Percentiles rank a stretch among this genome's conserved stretches.
Conservation (phyloP, 352 stramenopile species). For the Pythium biforme region DNA sequence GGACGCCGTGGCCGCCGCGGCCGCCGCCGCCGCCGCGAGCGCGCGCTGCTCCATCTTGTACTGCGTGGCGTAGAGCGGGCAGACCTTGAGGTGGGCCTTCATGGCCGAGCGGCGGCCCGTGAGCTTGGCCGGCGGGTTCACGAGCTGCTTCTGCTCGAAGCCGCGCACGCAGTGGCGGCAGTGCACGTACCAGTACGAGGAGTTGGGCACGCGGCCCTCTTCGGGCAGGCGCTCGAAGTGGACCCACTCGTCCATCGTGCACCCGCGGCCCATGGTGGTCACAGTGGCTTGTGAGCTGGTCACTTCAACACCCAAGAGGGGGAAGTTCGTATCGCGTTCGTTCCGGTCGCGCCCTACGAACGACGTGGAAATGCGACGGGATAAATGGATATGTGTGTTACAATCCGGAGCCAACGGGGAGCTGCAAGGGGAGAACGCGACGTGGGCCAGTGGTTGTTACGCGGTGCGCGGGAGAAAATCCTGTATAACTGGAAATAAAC, state of each 20-base stretch:
- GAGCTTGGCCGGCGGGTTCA: conserved; percentile 50
- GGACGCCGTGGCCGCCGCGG: conserved; percentile 17
- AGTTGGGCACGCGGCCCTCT: conserved; percentile 70
- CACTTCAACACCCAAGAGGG: conserved; percentile 13
- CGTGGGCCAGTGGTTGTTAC: conserved; percentile 21
- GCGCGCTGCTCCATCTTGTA: conserved; percentile 59
- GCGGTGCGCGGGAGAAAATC: neutral
- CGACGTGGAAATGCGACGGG: neutral
- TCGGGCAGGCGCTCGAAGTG: conserved; percentile 75
- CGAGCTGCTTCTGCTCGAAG: conserved; percentile 67
- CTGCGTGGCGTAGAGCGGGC: conserved; percentile 62
- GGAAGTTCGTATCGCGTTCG: conserved; percentile 24
- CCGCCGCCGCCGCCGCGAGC: conserved; percentile 28
- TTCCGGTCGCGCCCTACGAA: neutral
- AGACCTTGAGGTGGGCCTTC: conserved; percentile 72
- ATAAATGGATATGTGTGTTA: conserved; percentile 2
- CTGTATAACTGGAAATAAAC: neutral
- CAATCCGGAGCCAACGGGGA: neutral
- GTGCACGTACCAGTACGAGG: conserved; percentile 79
- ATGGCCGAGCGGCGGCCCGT: conserved; percentile 75
- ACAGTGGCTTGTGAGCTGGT: neutral
- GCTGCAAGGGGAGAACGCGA: neutral
- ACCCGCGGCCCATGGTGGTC: conserved; percentile 58
- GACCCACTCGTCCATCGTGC: conserved; percentile 80
- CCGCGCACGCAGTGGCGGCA: conserved; percentile 68